A percentile compares a stretch with the other conserved stretches of the same genome.
Evolutionary conservation across 805 yeast species (phyloP).

Genomic region (Nakazawaea ernobii): DNA sequence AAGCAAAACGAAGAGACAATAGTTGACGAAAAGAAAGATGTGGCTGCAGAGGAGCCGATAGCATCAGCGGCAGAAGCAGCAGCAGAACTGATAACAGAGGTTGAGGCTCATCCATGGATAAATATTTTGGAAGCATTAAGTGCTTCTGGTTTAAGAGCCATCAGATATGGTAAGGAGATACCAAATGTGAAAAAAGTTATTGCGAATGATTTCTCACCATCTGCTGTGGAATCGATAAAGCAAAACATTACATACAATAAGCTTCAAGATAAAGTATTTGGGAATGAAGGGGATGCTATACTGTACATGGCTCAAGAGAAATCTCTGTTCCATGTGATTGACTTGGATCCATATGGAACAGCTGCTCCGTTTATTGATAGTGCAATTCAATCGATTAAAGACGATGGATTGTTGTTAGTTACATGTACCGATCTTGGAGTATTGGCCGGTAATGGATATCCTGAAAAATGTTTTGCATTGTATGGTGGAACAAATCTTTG

Average conservation of each 20-base stretch:
- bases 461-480: slow-evolving; percentile 91
- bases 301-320: slow-evolving; percentile 57
- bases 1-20: slow-evolving; percentile 5
- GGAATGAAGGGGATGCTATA: slow-evolving; percentile 90
- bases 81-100: slow-evolving; percentile 5
- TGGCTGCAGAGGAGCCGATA: slow-evolving; percentile 16
- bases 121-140: slow-evolving; percentile 83
- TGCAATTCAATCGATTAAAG: slow-evolving; percentile 77
- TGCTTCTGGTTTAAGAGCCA: slow-evolving; percentile 93
- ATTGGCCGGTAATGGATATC: slow-evolving; percentile 91
- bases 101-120: slow-evolving; percentile 37
- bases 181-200: slow-evolving; percentile 67
- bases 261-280: slow-evolving; percentile 47
- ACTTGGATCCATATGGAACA: slow-evolving; percentile 96
- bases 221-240: slow-evolving; percentile 78
- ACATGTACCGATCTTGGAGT: slow-evolving; percentile 97
- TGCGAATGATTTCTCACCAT: slow-evolving; percentile 85
- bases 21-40: slow-evolving; percentile 11
- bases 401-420: slow-evolving; percentile 80
- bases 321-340: slow-evolving; percentile 70
- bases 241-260: slow-evolving; percentile 66
- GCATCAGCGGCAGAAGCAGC: neutral
- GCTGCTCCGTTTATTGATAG: slow-evolving; percentile 95
- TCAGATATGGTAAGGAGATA: slow-evolving; percentile 88
- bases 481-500: slow-evolving; percentile 92